Percentiles rank a stretch among this genome's conserved stretches.
Evolutionary conservation across 495 filamentous ascomycete genomes (phyloP).

Genomic region (Trichodelitschia bisporula): DNA sequence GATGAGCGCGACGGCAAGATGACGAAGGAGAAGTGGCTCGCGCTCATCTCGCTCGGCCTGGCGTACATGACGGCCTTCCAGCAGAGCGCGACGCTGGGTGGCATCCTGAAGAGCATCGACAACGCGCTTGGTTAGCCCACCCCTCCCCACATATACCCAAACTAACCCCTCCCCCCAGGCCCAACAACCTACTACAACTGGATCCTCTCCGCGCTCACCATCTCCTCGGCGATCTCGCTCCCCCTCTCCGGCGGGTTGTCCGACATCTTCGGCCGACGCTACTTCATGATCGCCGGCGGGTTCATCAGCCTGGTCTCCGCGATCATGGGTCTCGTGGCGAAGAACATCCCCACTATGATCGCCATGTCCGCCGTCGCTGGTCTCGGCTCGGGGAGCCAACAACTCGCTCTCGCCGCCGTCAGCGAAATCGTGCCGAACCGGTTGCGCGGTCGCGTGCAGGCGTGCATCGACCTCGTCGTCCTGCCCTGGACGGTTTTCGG

Average conservation of each 20-base stretch:
- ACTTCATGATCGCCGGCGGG: neutral
- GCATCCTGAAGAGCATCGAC: neutral
- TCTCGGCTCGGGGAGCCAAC: neutral
- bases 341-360: neutral
- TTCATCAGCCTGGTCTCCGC: neutral
- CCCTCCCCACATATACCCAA: neutral
- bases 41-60: neutral
- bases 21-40: slow-evolving; percentile 2
- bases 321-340: neutral
- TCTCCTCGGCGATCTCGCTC: neutral
- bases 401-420: neutral
- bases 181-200: neutral
- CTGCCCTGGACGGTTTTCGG: neutral
- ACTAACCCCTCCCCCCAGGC: neutral
- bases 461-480: neutral
- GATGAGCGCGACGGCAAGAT: no score
- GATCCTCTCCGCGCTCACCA: neutral
- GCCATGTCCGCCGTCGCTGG: neutral
- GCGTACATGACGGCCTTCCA: neutral
- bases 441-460: neutral
- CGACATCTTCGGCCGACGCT: neutral
- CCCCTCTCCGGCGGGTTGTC: neutral
- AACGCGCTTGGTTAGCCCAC: neutral
- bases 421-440: neutral
- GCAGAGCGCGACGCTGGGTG: neutral